Percentiles rank a stretch among this genome's conserved stretches.
Conservation (phyloP, 345 rosid genomes). For the Orychophragmus violaceus region DNA sequence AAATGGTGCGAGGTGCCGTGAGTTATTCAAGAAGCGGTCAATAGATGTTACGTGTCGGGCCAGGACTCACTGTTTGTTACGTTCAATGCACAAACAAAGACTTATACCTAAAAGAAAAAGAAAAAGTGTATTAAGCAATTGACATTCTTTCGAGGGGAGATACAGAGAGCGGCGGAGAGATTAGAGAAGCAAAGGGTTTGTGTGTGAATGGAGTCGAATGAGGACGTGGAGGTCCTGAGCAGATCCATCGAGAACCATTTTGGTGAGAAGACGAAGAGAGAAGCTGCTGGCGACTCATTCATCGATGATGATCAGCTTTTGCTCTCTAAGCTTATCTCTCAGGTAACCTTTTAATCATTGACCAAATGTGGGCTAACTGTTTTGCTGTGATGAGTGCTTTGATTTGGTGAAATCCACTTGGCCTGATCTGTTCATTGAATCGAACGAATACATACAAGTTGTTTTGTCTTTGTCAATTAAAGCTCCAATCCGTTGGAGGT, state of each 20-base stretch:
- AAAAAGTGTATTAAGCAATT: background rate
- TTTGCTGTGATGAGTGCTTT: background rate
- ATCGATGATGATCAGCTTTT: conserved; percentile 39
- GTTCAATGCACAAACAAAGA: background rate
- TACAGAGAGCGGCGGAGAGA: background rate
- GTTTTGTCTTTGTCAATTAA: background rate
- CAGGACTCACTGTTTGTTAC: background rate
- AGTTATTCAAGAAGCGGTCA: background rate
- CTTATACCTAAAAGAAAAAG: background rate
- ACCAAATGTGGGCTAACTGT: too few relatives aligned
- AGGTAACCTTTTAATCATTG: conserved; percentile 48
- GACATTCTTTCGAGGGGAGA: background rate
- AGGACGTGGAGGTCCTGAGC: conserved; percentile 38
- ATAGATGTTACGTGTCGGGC: conserved; percentile 14
- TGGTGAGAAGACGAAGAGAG: conserved; percentile 36
- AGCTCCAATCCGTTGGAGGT: background rate
- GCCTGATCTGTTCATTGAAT: background rate
- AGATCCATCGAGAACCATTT: conserved; percentile 46
- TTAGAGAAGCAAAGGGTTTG: conserved; percentile 2
- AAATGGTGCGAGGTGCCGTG: background rate
- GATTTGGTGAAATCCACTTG: background rate
- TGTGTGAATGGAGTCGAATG: conserved; percentile 35
- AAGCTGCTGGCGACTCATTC: conserved; percentile 24
- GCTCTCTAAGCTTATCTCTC: conserved; percentile 53
- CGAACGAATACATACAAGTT: background rate